Conservation (phyloP, 2,329 filamentous ascomycete species). For the Epichloe aotearoae region DNA sequence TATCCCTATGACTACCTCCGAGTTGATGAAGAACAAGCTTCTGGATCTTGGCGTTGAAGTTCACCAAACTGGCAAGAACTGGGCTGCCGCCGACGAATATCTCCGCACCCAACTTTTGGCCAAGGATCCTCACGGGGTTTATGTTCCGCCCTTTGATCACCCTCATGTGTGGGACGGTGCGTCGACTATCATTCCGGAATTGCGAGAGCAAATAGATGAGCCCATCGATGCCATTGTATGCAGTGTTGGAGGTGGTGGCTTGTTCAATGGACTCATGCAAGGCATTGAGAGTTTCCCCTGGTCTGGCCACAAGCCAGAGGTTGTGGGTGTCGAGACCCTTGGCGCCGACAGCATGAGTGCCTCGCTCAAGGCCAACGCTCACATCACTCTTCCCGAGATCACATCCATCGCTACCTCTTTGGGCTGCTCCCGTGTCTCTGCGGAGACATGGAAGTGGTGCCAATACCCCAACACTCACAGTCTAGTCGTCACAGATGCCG, state of each 20-base stretch:
- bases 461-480: conserved; percentile 26
- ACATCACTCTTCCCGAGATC: conserved; percentile 55
- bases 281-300: conserved; percentile 41
- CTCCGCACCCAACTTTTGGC: conserved; percentile 45
- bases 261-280: conserved; percentile 63
- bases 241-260: conserved; percentile 67
- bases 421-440: conserved; percentile 58
- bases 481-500: conserved; percentile 34
- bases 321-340: conserved; percentile 63
- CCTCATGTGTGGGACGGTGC: conserved; percentile 55
- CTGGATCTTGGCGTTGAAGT: conserved; percentile 55
- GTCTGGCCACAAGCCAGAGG: conserved; percentile 25
- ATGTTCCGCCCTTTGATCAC: conserved; percentile 59
- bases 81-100: conserved; percentile 56
- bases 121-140: conserved; percentile 40
- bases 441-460: conserved; percentile 53
- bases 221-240: conserved; percentile 60
- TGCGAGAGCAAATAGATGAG: conserved; percentile 26
- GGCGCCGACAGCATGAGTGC: conserved; percentile 59
- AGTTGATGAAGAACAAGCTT: conserved; percentile 60
- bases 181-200: conserved; percentile 41
- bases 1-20: conserved; percentile 51
- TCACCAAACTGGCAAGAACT: conserved; percentile 52
- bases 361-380: conserved; percentile 40
- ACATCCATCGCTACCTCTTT: conserved; percentile 64